Evolutionary conservation across 495 filamentous ascomycete genomes (phyloP).

Genomic region (Penicillium waksmanii): DNA sequence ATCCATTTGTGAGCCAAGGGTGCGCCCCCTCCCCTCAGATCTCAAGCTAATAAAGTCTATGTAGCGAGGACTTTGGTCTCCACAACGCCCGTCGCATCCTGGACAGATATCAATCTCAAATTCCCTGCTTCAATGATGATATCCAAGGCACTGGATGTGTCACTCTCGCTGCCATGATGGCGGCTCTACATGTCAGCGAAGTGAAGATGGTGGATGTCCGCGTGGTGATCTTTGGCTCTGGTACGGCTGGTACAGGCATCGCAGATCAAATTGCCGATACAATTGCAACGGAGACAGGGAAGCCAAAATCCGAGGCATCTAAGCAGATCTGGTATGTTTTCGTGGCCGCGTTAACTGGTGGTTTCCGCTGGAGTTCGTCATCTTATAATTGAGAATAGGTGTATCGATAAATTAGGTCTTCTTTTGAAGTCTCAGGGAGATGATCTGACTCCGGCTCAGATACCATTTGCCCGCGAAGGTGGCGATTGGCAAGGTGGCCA

Average conservation of each 20-base stretch:
- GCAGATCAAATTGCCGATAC: slow-evolving; percentile 83
- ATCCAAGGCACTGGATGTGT: slow-evolving; percentile 90
- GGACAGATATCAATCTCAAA: slow-evolving; percentile 69
- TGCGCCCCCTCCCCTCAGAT: neutral
- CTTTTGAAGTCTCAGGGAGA: slow-evolving; percentile 65
- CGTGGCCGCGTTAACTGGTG: neutral
- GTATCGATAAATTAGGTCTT: slow-evolving; percentile 83
- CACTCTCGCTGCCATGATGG: slow-evolving; percentile 79
- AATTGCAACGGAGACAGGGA: slow-evolving; percentile 68
- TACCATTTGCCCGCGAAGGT: slow-evolving; percentile 65
- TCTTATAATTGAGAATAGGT: slow-evolving; percentile 51
- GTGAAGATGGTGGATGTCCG: slow-evolving; percentile 67
- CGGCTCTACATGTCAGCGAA: slow-evolving; percentile 69
- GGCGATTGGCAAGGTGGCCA: slow-evolving; percentile 64
- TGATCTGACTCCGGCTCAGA: slow-evolving; percentile 66
- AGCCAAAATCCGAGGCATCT: slow-evolving; percentile 71
- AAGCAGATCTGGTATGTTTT: slow-evolving; percentile 80
- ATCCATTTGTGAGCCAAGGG: slow-evolving; percentile 69
- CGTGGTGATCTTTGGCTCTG: slow-evolving; percentile 77
- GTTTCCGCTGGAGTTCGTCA: neutral
- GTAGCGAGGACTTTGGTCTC: slow-evolving; percentile 62
- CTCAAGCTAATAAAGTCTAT: slow-evolving; percentile 1
- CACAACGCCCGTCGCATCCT: slow-evolving; percentile 67
- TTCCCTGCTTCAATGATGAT: slow-evolving; percentile 91
- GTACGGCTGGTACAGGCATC: slow-evolving; percentile 84